Conservation (phyloP, 345 rosid genomes). For the Melastoma malabathricum region DNA sequence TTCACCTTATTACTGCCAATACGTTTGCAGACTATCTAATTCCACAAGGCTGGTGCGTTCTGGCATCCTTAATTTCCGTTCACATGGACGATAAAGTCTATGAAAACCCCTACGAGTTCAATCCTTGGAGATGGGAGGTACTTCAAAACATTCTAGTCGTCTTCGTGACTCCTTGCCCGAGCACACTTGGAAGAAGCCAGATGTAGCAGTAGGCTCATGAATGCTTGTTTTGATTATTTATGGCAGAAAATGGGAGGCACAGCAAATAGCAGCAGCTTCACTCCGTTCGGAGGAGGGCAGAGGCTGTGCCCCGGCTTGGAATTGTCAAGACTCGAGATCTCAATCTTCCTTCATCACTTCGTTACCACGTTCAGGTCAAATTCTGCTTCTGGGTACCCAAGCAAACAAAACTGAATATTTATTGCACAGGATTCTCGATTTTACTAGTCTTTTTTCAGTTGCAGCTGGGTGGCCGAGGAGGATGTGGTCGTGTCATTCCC, state of each 20-base stretch:
- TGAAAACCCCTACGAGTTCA: conserved; percentile 59
- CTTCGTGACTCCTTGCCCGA: not conserved
- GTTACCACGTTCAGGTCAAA: conserved; percentile 57
- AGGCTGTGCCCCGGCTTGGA: conserved; percentile 94
- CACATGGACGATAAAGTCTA: conserved; percentile 83
- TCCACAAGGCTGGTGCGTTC: conserved; percentile 89
- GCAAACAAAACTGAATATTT: no score
- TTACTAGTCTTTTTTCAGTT: not conserved
- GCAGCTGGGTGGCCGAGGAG: conserved; percentile 53
- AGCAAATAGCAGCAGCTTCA: conserved; percentile 45
- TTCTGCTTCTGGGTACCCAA: not conserved
- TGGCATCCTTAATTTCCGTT: conserved; percentile 75
- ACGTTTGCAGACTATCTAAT: conserved; percentile 56
- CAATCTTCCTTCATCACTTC: conserved; percentile 86
- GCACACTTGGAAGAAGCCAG: not conserved
- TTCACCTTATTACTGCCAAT: not conserved
- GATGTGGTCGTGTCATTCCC: conserved; percentile 57
- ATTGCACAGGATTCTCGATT: no score
- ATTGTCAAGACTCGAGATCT: conserved; percentile 76
- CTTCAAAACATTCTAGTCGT: not conserved
- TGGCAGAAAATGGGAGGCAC: conserved; percentile 45
- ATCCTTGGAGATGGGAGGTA: conserved; percentile 99
- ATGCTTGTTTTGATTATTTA: not conserved
- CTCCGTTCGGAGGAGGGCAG: conserved; percentile 99
- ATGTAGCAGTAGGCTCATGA: not conserved